Conservation (phyloP, 768 basidiomycete genomes). For the Agaricus subrufescens region DNA sequence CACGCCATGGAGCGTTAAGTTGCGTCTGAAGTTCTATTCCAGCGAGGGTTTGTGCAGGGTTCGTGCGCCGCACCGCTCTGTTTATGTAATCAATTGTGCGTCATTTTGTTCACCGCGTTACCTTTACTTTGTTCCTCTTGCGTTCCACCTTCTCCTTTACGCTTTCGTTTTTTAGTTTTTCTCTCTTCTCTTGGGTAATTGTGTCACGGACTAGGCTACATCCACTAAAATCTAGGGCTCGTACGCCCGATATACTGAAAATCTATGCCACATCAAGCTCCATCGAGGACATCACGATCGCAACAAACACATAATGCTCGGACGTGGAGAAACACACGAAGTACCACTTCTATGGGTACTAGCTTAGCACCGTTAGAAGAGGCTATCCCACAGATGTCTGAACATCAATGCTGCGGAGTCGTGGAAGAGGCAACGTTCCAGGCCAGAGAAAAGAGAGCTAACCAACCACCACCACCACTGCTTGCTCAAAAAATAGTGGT, state of each 20-base stretch:
- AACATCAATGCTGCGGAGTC: constrained; percentile 43
- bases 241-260: neutral
- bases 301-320: constrained; percentile 4
- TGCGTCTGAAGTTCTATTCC: too few relatives aligned
- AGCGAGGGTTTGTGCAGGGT: too few relatives aligned
- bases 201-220: neutral
- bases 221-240: neutral
- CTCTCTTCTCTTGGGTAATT: neutral
- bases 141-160: neutral
- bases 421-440: constrained; percentile 42
- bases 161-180: neutral
- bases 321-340: neutral
- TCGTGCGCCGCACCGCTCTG: too few relatives aligned
- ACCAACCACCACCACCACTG: constrained; percentile 59
- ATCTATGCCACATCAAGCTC: neutral
- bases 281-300: neutral
- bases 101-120: too few relatives aligned
- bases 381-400: constrained; percentile 4
- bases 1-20: too few relatives aligned
- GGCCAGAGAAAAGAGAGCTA: constrained; percentile 35
- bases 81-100: too few relatives aligned
- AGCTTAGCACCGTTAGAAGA: neutral
- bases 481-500: constrained; percentile 66
- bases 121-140: too few relatives aligned
- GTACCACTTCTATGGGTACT: neutral